phyloP scores from a whole-genome alignment of 2,329 filamentous ascomycete genomes.

The Cercospora zeina region DNA sequence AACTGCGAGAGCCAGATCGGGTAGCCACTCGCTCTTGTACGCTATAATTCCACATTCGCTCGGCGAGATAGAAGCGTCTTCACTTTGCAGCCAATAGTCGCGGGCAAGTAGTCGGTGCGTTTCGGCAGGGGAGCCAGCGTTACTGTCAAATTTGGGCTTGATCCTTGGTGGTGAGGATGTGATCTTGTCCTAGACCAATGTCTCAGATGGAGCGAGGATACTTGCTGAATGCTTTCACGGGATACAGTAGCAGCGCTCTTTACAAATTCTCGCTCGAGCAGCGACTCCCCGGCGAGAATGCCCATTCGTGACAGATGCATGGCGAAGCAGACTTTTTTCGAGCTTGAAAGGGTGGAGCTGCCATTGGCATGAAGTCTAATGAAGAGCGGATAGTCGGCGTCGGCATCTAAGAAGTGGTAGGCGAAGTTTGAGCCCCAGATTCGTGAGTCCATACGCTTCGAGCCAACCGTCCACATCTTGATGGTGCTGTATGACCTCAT shows the following conservation, averaged over 20 bases:
- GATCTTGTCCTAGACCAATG: background rate
- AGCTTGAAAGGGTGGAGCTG: background rate
- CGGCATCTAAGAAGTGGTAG: background rate
- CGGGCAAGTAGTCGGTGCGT: background rate
- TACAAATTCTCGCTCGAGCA: background rate
- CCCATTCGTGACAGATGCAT: constrained; percentile 1
- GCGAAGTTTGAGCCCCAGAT: background rate
- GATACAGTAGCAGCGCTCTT: background rate
- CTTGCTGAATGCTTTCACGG: background rate
- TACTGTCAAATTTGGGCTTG: background rate
- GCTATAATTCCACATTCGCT: background rate
- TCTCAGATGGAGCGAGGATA: background rate
- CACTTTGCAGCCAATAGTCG: background rate
- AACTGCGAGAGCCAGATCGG: background rate
- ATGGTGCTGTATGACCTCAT: background rate
- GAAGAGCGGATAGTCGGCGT: background rate
- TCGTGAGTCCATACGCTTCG: background rate
- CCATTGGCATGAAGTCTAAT: background rate
- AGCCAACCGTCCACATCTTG: background rate
- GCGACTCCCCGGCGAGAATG: background rate
- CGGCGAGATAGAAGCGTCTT: background rate
- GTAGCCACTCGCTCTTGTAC: background rate
- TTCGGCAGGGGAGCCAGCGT: background rate
- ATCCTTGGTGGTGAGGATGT: background rate
- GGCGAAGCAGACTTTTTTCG: background rate